Evolutionary conservation across 257 asterid genomes (phyloP).

Genomic region (Linderniella brevidens): DNA sequence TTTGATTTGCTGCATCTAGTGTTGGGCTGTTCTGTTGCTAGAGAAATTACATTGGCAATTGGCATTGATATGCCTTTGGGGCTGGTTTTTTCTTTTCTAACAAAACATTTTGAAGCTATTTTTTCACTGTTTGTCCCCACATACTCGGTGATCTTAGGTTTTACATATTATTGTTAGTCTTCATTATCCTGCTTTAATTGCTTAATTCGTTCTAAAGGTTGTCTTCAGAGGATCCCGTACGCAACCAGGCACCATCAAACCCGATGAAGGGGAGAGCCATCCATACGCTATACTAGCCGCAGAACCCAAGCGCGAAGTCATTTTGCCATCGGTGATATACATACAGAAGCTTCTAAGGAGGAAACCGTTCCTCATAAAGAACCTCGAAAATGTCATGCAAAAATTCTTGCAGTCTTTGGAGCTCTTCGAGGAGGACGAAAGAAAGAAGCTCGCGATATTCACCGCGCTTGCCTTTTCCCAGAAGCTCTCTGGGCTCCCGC

Average conservation of each 20-base stretch:
- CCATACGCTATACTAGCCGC: constrained; percentile 78
- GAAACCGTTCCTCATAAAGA: constrained; percentile 86
- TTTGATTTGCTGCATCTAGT: neutral
- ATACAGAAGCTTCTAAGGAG: constrained; percentile 85
- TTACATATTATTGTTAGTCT: too few species aligned
- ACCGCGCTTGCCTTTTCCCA: constrained; percentile 98
- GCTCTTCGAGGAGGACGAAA: constrained; percentile 86
- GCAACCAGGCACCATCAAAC: constrained; percentile 96
- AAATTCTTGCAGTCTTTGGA: constrained; percentile 84
- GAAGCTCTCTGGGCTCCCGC: constrained; percentile 95
- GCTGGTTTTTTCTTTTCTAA: neutral
- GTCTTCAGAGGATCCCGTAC: constrained; percentile 88
- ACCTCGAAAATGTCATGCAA: constrained; percentile 98
- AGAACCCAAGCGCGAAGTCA: constrained; percentile 72
- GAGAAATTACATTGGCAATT: neutral
- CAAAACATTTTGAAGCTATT: neutral
- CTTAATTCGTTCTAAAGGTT: constrained; percentile 34
- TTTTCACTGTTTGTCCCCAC: neutral
- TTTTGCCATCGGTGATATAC: constrained; percentile 81
- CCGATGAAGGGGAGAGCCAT: constrained; percentile 95
- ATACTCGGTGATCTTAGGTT: constrained; percentile 1
- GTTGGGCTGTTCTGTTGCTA: neutral
- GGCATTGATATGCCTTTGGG: neutral
- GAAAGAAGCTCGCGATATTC: constrained; percentile 95
- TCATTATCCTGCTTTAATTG: too few species aligned